Base-by-base conservation (phyloP, 176 grass and related monocot species). In the Zizania latifolia region DNA sequence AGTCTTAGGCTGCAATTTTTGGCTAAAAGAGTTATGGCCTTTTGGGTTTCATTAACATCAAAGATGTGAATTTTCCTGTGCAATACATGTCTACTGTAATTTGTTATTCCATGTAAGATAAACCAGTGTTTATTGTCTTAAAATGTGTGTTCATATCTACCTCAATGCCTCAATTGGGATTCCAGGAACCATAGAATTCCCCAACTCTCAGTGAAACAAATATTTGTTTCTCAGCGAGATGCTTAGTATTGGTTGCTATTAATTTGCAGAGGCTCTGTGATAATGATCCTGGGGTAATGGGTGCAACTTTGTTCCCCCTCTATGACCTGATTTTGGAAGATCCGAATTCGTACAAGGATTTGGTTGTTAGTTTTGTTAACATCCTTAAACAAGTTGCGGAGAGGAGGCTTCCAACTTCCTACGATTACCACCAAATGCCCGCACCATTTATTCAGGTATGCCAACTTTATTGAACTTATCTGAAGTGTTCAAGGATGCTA, bases 361-460 rank as follows among this genome's bases (percentile, higher is more conserved):
- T 99, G 65, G 87, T 99, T 80, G 73, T 92, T 67, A 99, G 92
- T 76, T 89, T 99, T 88, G 89, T 94, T 36, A 92, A 90, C 82
- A 99, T 99, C 80, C 96, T 99, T 45, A 99, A 99, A 87, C 96
- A 99, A 85, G 82, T 99, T 74, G 86, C 92, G 1, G 96, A 99
- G 82, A 92, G 90, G 88, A 94, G 89, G 76, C 96, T 99, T 62
- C 96, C 96, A 0, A 99, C 87, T 80, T 86, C 92, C 12, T 99
- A 99, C 3, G 96, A 99, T 76, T 99, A 99, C 70, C 96, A 99
- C 81, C 92, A 99, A 86, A 99, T 99, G 92, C 89, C 96, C 0
- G 96, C 96, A 54, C 96, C 96, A 45, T 99, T 99, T 88, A 90
- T 99, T 84, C 96, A 99, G 91, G 96, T 95, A 84, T 0, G 16